Evolutionary conservation across 495 filamentous ascomycete species (phyloP), one percentile per base, ranked within the genome.

Genomic region (Alectoria sarmentosa): DNA sequence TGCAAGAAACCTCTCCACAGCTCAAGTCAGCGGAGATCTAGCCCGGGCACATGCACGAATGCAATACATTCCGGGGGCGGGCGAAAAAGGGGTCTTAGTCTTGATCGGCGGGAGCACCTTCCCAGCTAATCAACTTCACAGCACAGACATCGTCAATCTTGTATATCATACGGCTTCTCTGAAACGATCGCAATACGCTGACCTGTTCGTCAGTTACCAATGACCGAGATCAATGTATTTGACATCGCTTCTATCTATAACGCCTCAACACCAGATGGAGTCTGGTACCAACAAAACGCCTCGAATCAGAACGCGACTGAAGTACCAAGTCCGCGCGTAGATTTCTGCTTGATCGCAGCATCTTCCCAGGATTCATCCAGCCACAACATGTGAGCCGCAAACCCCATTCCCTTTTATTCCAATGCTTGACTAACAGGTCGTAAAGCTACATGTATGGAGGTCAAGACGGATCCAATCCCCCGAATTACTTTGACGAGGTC

Each of bases 1-100:
- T 21, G 74, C 75, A 30, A 71, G 54, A 39, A 78, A 78, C 57
- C 10, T 76, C 3, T 78, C 76, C 17, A 77, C 74, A 4, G 37
- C 48, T n/a, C 67, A 67, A 26, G 69, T 68, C 8, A 59, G 73
- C 10, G 67, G 69, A 2, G 60, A 69, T 48, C 64, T 64, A 30
- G 71, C 76, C 11, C 71, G 76, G 61, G 62, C 65, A 5, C 65
- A 70, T 36, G 74, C 74, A 36, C 39, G 62, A 7, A 68, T 78
- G 70, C 56, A 67, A 28, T 79, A 78, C 63, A 57, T 78, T 10
- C 46, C 66, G 15, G 64, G 44, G 13, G 46, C 76, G 41, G 77
- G 76, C n/a, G 6, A 63, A 15, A 71, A 74, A 34, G 78, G 78
- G 14, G 66, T 73, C 37, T 37, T 79, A 48, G 68, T 80, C 39